Evolutionary conservation across 2,329 filamentous ascomycete species (phyloP).

Genomic region (Nemania sp.): DNA sequence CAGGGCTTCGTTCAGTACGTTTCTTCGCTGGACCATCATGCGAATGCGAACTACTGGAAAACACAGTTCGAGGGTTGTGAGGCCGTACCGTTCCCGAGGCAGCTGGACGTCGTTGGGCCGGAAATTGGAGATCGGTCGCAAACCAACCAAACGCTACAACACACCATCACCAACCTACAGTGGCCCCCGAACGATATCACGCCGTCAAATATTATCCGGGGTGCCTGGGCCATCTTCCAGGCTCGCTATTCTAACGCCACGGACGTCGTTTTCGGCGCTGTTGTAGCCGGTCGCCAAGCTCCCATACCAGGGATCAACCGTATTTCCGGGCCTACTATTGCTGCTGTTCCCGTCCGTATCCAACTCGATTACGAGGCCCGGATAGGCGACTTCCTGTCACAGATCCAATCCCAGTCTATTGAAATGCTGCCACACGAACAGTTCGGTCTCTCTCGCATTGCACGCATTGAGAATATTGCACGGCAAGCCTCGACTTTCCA

Average conservation of each 20-base stretch:
- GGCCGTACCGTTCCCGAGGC: constrained; percentile 3
- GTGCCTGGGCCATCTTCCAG: constrained; percentile 46
- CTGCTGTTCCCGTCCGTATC: constrained; percentile 47
- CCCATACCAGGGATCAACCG: constrained; percentile 25
- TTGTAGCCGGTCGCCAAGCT: constrained; percentile 43
- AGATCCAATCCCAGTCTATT: constrained; percentile 50
- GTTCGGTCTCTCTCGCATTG: constrained; percentile 34
- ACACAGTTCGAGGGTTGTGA: constrained; percentile 26
- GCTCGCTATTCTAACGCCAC: constrained; percentile 41
- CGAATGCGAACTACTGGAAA: constrained; percentile 30
- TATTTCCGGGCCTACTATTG: constrained; percentile 41
- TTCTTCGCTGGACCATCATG: constrained; percentile 10
- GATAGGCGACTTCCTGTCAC: constrained; percentile 46
- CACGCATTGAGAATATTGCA: constrained; percentile 17
- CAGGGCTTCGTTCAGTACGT: constrained; percentile 15
- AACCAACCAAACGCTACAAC: constrained; percentile 24
- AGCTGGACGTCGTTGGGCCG: constrained; percentile 16
- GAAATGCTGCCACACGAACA: constrained; percentile 50
- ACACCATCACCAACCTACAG: not conserved
- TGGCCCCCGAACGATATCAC: constrained; percentile 36
- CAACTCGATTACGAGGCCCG: constrained; percentile 34
- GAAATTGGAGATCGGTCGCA: constrained; percentile 31
- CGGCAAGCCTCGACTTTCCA: constrained; percentile 45
- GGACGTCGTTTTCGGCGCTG: constrained; percentile 48
- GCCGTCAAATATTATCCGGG: constrained; percentile 44